Evolutionary conservation across 768 basidiomycete species (phyloP).

Genomic region (Lentinula lateritia): DNA sequence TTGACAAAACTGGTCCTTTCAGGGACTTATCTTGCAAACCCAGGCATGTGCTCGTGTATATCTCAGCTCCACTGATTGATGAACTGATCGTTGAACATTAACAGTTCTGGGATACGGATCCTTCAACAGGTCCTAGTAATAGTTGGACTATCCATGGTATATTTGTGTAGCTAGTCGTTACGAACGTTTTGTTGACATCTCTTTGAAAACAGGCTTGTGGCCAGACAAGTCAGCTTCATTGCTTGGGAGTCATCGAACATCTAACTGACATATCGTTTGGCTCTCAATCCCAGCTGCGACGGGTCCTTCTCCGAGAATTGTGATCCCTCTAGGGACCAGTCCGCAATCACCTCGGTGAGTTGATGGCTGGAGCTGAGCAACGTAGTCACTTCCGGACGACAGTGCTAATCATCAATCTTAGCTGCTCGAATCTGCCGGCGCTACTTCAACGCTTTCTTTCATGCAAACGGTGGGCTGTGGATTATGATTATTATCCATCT

Average conservation of each 20-base stretch:
- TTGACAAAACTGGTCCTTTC: conserved; percentile 4
- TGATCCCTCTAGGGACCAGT: conserved; percentile 42
- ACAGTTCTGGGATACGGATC: conserved; percentile 71
- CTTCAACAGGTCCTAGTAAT: conserved; percentile 54
- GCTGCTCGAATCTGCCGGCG: conserved; percentile 56
- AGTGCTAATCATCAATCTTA: conserved; percentile 15
- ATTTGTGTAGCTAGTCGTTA: conserved; percentile 8
- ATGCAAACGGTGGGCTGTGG: conserved; percentile 37
- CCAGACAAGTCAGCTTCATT: conserved; percentile 45
- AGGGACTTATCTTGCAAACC: conserved; percentile 60
- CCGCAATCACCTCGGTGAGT: conserved; percentile 33
- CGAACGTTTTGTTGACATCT: neutral
- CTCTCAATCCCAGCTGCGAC: conserved; percentile 48
- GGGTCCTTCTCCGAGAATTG: conserved; percentile 33
- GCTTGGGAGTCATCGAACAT: neutral
- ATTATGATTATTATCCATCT: neutral
- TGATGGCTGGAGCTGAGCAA: neutral
- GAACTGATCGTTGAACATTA: neutral
- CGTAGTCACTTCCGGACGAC: too few relatives aligned
- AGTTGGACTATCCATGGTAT: conserved; percentile 75
- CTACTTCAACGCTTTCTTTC: conserved; percentile 50
- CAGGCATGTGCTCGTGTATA: conserved; percentile 26
- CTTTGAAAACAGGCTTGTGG: conserved; percentile 48
- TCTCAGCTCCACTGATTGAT: neutral
- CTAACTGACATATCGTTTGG: neutral